These are phyloP conservation scores for Lithocarpus polystachyus DNA, from an alignment of 306 rosid genomes.

Conservation along the genomic window DNA sequence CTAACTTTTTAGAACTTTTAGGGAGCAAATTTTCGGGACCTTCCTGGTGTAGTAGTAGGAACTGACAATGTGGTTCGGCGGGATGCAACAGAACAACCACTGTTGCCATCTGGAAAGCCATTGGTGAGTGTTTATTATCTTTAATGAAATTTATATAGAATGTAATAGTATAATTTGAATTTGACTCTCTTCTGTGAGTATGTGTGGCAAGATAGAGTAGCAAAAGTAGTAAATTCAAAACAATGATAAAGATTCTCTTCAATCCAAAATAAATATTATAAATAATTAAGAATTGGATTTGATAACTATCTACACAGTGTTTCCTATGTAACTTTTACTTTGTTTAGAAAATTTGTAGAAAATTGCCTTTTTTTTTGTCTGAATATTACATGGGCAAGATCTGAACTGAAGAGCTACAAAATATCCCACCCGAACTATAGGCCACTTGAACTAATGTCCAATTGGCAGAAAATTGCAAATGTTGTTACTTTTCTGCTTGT, in stretches of 20 bases:
- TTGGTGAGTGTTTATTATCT: slow-evolving; percentile 52
- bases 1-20: slow-evolving; percentile 26
- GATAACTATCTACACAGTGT: neutral
- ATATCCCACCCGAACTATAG: too few relatives aligned
- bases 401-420: too few relatives aligned
- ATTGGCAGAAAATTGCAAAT: too few relatives aligned
- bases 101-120: slow-evolving; percentile 82
- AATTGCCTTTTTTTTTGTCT: neutral
- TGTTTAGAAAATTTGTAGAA: neutral
- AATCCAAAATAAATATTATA: too few relatives aligned
- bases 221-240: neutral
- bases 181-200: neutral
- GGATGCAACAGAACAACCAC: slow-evolving; percentile 33
- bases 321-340: neutral
- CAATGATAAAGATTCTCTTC: neutral
- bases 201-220: neutral
- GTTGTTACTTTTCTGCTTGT: too few relatives aligned
- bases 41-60: slow-evolving; percentile 90
- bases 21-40: slow-evolving; percentile 96
- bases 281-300: neutral
- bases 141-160: neutral
- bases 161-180: neutral
- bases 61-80: slow-evolving; percentile 76
- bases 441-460: too few relatives aligned
- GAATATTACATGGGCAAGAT: too few relatives aligned